phyloP scores from a whole-genome alignment of 805 yeast species.

The Dipodascus albidus region DNA sequence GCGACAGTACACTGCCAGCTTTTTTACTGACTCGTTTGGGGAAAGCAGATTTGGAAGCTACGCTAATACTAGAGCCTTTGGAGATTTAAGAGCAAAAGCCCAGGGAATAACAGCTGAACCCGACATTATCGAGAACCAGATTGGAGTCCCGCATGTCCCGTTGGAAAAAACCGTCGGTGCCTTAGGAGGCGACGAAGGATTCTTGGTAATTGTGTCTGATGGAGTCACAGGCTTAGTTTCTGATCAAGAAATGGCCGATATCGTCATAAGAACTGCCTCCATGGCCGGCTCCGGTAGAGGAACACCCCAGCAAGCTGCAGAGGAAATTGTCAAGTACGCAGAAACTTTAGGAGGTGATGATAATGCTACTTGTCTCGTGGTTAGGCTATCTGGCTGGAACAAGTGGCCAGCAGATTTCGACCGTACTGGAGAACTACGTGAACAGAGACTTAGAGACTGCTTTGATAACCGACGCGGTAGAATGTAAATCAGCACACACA shows the following conservation, averaged over 20 bases:
- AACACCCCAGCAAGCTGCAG: slow-evolving; percentile 76
- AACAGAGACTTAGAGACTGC: slow-evolving; percentile 46
- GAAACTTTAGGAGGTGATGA: slow-evolving; percentile 87
- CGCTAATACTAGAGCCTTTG: slow-evolving; percentile 92
- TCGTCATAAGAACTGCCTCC: slow-evolving; percentile 55
- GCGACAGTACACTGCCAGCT: slow-evolving; percentile 47
- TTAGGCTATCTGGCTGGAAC: slow-evolving; percentile 86
- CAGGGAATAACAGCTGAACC: slow-evolving; percentile 91
- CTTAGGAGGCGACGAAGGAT: slow-evolving; percentile 79
- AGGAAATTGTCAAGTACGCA: slow-evolving; percentile 72
- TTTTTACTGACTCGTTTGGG: slow-evolving; percentile 83
- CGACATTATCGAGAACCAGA: slow-evolving; percentile 55
- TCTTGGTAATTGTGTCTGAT: slow-evolving; percentile 72
- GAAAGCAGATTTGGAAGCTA: slow-evolving; percentile 71
- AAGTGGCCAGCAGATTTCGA: slow-evolving; percentile 70
- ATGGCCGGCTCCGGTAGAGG: slow-evolving; percentile 51
- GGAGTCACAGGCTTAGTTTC: slow-evolving; percentile 73
- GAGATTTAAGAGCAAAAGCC: slow-evolving; percentile 70
- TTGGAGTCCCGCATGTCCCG: slow-evolving; percentile 39
- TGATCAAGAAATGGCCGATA: slow-evolving; percentile 87
- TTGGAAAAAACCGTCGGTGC: slow-evolving; percentile 22
- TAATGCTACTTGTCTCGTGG: slow-evolving; percentile 84
- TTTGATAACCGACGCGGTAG: slow-evolving; percentile 3
- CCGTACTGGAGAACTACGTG: slow-evolving; percentile 73
- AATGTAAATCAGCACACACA: background rate